Base-by-base conservation (phyloP, 2,329 filamentous ascomycete species). In the Trichothecium roseum region DNA sequence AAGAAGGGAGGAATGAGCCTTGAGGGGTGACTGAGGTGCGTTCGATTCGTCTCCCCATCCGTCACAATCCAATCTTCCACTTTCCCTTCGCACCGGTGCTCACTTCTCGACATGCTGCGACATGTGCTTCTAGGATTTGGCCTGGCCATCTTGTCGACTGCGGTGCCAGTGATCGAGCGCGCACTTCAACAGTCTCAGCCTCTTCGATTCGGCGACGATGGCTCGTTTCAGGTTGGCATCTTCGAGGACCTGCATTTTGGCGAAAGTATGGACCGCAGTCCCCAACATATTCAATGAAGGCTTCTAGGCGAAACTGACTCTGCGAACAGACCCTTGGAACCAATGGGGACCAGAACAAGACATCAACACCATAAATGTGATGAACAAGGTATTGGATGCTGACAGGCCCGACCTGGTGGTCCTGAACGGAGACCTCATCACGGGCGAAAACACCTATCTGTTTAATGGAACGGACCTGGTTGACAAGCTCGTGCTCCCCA, bases 201-300 rank as follows among this genome's bases (percentile, higher is more conserved):
- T 4, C 37, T 55, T 4, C 44, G 40, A 7, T 69, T 72, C 43
- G 51, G 49, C 8, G 15, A 44, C 1, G 59, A 68, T 30, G 66
- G 65, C 5, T 64, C 57, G 0, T 72, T 74, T 43, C 64, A 69
- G 35, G 57, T 74, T 22, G 59, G 74, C 2, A 66, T 85, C 10
- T 81, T 86, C 41, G 69, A 74, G 18, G 81, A 86, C 45, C 55
- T 85, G 7, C 81, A 86, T 50, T 81, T 81, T 49, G 81, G 79
- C 8, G 81, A 86, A 54, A 69, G 74, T 74, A 55, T 44, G 58
- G 51, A 3, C 15, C 15, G 18, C 8, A 15, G n/a, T 13, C 13
- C 14, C 17, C 12, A 32, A 8, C n/a, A n/a, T 12, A 5, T 32
- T 12, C 3, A 17, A n/a, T 22, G 17, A 3, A 27, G 7, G 13